Evolutionary conservation across 225 moss, liverwort and hornwort genomes (phyloP), one percentile per base, ranked within the genome.

Genomic region (Straminergon stramineum): DNA sequence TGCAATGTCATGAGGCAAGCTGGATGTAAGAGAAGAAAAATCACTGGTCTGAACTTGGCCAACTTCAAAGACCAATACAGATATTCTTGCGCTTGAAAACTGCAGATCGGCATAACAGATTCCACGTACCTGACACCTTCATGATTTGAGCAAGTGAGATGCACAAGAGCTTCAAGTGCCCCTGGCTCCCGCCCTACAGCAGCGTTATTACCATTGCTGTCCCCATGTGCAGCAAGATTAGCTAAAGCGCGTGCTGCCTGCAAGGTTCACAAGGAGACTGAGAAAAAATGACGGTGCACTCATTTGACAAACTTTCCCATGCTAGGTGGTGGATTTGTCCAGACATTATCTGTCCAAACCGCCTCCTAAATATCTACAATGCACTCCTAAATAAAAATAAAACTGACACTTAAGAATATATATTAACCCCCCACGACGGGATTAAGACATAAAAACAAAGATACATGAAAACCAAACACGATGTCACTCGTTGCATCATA

Each of bases 121-220:
- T 68, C 37, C 75, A 60, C 89, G 70, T 94, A 98, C 98, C 97
- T 96, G 73, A 98, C 98, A 61, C 98, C 98, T 95, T 98, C 98
- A 90, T 97, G 97, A 89, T 73, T 94, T 57, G 98, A 98, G 89
- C 95, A 94, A 83, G 98, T 98, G 71, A 98, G 95, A 43, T 96
- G 98, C 90, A 98, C 98, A 58, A 98, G 94, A 88, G 98, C 97
- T 93, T 96, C 96, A 90, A 98, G 94, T 64, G 98, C 95, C 53
- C 98, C 98, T 58, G 91, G 92, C 89, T 98, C 98, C 65, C 93
- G 92, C 56, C 98, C 98, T 73, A 98, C 98, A 89, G 98, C 98
- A 91, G 97, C 98, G 91, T 97, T 98, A 79, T 98, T 98, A 62
- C 98, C 98, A 89, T 98, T 98, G 92, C 97, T 98, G 90, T 98